Evolutionary conservation across 495 filamentous ascomycete species (phyloP).

Genomic region (Aspergillus asperescens): DNA sequence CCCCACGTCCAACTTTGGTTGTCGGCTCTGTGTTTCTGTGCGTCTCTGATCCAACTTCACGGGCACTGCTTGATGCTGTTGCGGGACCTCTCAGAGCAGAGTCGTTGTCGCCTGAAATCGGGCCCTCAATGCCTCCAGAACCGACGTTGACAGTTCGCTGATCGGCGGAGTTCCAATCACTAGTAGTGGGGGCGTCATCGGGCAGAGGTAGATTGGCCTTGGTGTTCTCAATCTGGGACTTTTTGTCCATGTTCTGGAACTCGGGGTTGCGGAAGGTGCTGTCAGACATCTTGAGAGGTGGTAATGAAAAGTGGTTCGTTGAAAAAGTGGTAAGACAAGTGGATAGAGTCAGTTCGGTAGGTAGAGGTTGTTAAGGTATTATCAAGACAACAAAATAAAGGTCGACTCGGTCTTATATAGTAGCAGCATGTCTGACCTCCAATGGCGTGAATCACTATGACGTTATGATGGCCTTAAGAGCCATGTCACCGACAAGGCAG

Average conservation of each 20-base stretch:
- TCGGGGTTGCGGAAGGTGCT: slow-evolving; percentile 49
- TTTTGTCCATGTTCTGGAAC: slow-evolving; percentile 50
- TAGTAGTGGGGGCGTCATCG: slow-evolving; percentile 63
- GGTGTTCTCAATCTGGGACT: slow-evolving; percentile 57
- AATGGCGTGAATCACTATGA: slow-evolving; percentile 5
- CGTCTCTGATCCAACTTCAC: slow-evolving; percentile 40
- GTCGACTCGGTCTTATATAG: neutral
- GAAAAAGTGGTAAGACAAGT: neutral
- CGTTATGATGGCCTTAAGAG: neutral
- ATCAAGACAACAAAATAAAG: neutral
- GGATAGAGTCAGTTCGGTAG: no score
- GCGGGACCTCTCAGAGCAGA: slow-evolving; percentile 59
- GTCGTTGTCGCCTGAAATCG: slow-evolving; percentile 50
- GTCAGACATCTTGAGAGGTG: slow-evolving; percentile 41
- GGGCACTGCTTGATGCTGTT: slow-evolving; percentile 53
- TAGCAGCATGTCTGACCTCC: neutral
- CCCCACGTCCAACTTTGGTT: slow-evolving; percentile 45
- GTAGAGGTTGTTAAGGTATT: neutral
- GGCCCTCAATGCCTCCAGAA: slow-evolving; percentile 49
- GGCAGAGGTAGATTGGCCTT: slow-evolving; percentile 72
- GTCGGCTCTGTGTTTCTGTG: slow-evolving; percentile 38
- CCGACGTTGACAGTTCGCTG: slow-evolving; percentile 62
- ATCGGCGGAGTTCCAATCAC: slow-evolving; percentile 74
- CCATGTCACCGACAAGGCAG: neutral
- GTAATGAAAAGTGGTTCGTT: neutral